Evolutionary conservation across 805 yeast species (phyloP), one percentile per base, ranked within the genome.

Genomic region (Tetrapisispora nanseiensis): DNA sequence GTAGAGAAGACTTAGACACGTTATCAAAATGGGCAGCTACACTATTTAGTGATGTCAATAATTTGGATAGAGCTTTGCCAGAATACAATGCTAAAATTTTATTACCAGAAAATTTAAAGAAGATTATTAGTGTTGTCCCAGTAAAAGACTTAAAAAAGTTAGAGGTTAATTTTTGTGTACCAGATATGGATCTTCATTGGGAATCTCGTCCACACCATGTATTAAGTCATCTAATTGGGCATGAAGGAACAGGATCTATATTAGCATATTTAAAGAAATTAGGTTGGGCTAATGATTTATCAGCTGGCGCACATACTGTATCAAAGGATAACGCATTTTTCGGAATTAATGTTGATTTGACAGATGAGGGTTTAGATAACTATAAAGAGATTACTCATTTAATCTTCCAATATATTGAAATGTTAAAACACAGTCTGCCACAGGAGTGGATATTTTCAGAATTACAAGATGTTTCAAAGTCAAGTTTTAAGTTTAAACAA

Each of bases 211-310:
- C 97, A 0, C 71, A 75, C 6, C 75, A 72, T 43, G 83, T 86
- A 61, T 73, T 68, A 50, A 76, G 89, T 18, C 97, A 92, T 60
- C 68, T 92, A 41, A 66, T 90, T 37, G 97, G 97, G 32, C 97
- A 90, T 61, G 98, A 90, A 65, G 84, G 92, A 37, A 71, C 80
- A 38, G 97, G 97, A 2, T 86, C 96, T 2, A 60, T 90, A 16
- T 68, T 86, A 28, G 74, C 79, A 43, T 72, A 70, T 49, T 72
- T 90, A 50, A 90, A 86, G 63, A 58, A 65, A 27, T 67, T 73
- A 48, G 83, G 89, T 12, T 84, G 89, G 86, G 95, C 90, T 6
- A 82, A 76, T 50, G 80, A 75, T 15, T 69, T 90, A 40, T 76
- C 86, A 29, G 78, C 87, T 27, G 95, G 95, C 8, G 71, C 76